phyloP scores from a whole-genome alignment of 441 rosid species.

The Pelargonium fulgidum region DNA sequence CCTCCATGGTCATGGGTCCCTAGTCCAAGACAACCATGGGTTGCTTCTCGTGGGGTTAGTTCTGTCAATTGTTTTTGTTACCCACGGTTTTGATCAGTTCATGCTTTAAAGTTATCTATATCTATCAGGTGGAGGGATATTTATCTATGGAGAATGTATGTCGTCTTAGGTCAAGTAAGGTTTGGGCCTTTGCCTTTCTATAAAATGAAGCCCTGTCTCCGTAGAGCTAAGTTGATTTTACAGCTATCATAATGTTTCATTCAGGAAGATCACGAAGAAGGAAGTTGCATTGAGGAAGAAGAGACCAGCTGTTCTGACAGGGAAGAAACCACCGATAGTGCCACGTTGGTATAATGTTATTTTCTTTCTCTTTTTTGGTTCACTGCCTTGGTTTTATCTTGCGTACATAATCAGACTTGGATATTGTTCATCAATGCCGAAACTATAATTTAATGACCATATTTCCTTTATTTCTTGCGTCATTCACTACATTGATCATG shows the following conservation, averaged over 20 bases:
- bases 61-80: neutral
- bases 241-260: neutral
- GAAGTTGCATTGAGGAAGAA: constrained; percentile 22
- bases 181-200: constrained; percentile 18
- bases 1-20: constrained; percentile 53
- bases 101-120: neutral
- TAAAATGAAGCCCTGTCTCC: constrained; percentile 3
- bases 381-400: no score
- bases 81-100: neutral
- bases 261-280: constrained; percentile 34
- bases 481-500: neutral
- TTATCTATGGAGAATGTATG: constrained; percentile 57
- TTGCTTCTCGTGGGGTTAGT: constrained; percentile 24
- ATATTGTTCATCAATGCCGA: neutral
- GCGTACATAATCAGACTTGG: neutral
- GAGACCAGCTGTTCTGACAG: constrained; percentile 23
- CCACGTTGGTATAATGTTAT: constrained; percentile 39
- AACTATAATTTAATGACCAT: neutral
- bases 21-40: constrained; percentile 23
- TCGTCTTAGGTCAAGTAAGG: constrained; percentile 36
- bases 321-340: constrained; percentile 44
- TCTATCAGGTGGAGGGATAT: constrained; percentile 45
- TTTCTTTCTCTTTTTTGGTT: neutral
- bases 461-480: neutral
- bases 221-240: neutral